Evolutionary conservation across 1,284 basidiomycete genomes (phyloP).

Genomic region (Ceraceosorus guamensis): DNA sequence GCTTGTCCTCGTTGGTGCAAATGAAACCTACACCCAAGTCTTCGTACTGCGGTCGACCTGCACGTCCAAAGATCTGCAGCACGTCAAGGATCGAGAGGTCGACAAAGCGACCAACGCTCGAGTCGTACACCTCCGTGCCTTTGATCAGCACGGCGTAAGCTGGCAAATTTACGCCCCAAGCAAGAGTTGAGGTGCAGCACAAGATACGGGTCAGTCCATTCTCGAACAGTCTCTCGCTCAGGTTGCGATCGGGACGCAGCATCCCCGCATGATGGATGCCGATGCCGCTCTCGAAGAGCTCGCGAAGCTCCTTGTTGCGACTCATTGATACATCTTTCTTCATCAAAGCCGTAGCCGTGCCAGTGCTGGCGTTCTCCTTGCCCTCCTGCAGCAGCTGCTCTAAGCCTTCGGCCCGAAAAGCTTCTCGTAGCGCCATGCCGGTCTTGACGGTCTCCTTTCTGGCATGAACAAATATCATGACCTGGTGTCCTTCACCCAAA

Average conservation of each 20-base stretch:
- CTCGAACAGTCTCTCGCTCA: conserved; percentile 93
- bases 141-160: conserved; percentile 97
- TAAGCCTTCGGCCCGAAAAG: conserved; percentile 66
- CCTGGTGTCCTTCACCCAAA: conserved; percentile 63
- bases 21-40: conserved; percentile 94
- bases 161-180: conserved; percentile 98
- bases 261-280: conserved; percentile 98
- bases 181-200: conserved; percentile 95
- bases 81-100: conserved; percentile 94
- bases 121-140: conserved; percentile 82
- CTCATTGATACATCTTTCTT: conserved; percentile 71
- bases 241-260: conserved; percentile 84
- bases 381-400: conserved; percentile 60
- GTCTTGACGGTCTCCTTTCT: conserved; percentile 97
- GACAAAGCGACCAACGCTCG: conserved; percentile 58
- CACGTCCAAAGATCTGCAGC: conserved; percentile 89
- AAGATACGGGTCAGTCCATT: conserved; percentile 83
- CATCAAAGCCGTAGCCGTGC: conserved; percentile 51
- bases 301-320: conserved; percentile 92
- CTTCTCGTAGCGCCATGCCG: conserved; percentile 75
- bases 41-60: conserved; percentile 92
- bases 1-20: conserved; percentile 85
- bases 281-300: conserved; percentile 84
- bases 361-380: conserved; percentile 25
- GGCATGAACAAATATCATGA: conserved; percentile 99